Evolutionary conservation across 2,329 filamentous ascomycete genomes (phyloP), one percentile per base, ranked within the genome.

Genomic region (Hypocrella siamensis): DNA sequence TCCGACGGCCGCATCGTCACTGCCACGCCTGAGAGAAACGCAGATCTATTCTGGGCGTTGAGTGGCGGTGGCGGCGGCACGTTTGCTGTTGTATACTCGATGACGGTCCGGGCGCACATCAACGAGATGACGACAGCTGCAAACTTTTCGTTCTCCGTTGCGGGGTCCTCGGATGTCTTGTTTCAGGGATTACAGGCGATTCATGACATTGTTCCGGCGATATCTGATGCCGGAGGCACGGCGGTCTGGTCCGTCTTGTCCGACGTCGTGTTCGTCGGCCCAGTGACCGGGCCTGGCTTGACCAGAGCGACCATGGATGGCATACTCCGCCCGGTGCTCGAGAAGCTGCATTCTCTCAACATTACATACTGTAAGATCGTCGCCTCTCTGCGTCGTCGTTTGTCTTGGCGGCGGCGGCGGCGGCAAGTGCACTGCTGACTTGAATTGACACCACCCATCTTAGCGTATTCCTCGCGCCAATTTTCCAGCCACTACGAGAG

Each of bases 41-140:
- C 58, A n/a, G 70, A 75, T 33, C 53, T 77, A 8, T 75, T 68
- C 51, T 78, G 70, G 70, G 71, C 70, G 4, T 48, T 75, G 3
- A 55, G 57, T 27, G 69, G 69, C 4, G 68, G 70, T 2, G 70
- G 71, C 2, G 64, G 60, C 5, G 58, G 52, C 29, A 62, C 56
- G 2, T 64, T 55, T 35, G 61, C 58, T 3, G 53, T 64, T 4
- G 60, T 63, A n/a, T n/a, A n/a, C n/a, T n/a, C n/a, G n/a, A n/a
- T n/a, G n/a, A n/a, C n/a, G n/a, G n/a, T n/a, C n/a, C n/a, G n/a
- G n/a, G n/a, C n/a, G n/a, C n/a, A n/a, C n/a, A n/a, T n/a, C n/a
- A n/a, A n/a, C n/a, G n/a, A n/a, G n/a, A n/a, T n/a, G n/a, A n/a
- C n/a, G n/a, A n/a, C n/a, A n/a, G n/a, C n/a, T n/a, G n/a, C n/a